These are phyloP conservation scores for Aspergillus transmontanensis DNA, from an alignment of 2,329 filamentous ascomycete genomes.

Conservation along the genomic window DNA sequence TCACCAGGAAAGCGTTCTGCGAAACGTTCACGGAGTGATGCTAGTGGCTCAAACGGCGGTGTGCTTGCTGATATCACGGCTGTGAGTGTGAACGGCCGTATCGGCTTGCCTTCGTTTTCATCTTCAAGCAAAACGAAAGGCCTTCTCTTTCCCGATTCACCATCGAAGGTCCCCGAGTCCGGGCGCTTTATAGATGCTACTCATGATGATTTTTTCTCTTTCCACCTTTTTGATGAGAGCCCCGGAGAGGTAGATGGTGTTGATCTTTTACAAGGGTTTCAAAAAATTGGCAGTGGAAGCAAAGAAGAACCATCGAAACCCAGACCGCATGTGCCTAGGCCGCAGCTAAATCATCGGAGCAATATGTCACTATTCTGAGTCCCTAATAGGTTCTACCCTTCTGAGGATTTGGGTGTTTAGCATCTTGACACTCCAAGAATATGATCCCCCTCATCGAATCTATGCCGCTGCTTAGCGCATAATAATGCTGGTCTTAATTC, in stretches of 20 bases:
- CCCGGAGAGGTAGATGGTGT: conserved; percentile 47
- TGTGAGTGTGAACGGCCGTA: conserved; percentile 38
- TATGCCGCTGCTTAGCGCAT: not conserved
- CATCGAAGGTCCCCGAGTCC: conserved; percentile 39
- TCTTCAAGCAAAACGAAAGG: conserved; percentile 37
- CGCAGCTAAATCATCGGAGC: conserved; percentile 35
- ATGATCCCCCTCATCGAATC: not conserved
- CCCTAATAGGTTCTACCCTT: not conserved
- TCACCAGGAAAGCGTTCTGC: conserved; percentile 59
- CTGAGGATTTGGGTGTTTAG: no score
- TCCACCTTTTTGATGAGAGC: conserved; percentile 49
- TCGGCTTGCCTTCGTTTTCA: conserved; percentile 37
- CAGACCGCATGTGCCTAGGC: conserved; percentile 32
- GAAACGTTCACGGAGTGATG: conserved; percentile 54
- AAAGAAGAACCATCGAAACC: conserved; percentile 37
- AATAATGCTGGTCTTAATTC: not conserved
- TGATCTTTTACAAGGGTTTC: conserved; percentile 51
- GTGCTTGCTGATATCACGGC: conserved; percentile 52
- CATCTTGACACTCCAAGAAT: not conserved
- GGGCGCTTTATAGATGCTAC: conserved; percentile 38
- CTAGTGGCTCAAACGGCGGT: conserved; percentile 51
- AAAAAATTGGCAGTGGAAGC: conserved; percentile 47
- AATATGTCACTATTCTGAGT: conserved; percentile 38
- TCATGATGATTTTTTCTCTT: conserved; percentile 51
- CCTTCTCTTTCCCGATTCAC: conserved; percentile 42